Base-by-base conservation (phyloP, 2,329 filamentous ascomycete species). In the Penicillium sp. region DNA sequence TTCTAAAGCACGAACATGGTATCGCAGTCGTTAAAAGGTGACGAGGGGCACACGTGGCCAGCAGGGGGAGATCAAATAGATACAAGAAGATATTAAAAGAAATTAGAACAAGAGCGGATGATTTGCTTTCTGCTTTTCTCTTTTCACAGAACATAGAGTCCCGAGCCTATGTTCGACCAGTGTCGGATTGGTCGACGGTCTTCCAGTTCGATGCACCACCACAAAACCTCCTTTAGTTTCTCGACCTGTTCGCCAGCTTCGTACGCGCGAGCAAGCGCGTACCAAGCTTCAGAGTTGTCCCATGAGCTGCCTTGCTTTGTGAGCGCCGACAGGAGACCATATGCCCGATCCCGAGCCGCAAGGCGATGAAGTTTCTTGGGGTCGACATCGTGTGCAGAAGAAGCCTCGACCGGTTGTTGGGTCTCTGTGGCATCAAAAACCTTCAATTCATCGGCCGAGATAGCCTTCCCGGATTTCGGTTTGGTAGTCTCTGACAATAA, bases 141-240 rank as follows among this genome's bases (percentile, higher is more conserved):
- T 23, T 23, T 23, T 64, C 52, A 81, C 48, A 83, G 67, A 32
- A 86, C 78, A 65, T 86, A 87, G 14, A 84, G 77, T 14, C 81
- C 80, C 34, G 75, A 74, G 3, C 79, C 82, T 18, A 88, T 75
- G 51, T 78, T 82, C 19, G 74, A 77, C 93, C 91, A 97, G 43
- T 79, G 77, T 41, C 93, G 80, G 33, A 95, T 78, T 0, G 84
- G 87, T 50, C 80, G 81, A 6, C 80, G 81, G 62, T 98, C 91
- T 62, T 97, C 93, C 19, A 98, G 74, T 67, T 96, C 89, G 9
- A 98, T 86, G 56, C 90, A 94, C 89, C 91, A 97, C 93, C 93
- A 97, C 5, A 97, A 75, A 31, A 90, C 88, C 54, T 93, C 86
- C 69, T 90, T 94, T 10, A 93, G 86, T 71, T 91, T 94, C 25